phyloP scores from a whole-genome alignment of 2,329 filamentous ascomycete genomes.

The Bipolaris gigantea region DNA sequence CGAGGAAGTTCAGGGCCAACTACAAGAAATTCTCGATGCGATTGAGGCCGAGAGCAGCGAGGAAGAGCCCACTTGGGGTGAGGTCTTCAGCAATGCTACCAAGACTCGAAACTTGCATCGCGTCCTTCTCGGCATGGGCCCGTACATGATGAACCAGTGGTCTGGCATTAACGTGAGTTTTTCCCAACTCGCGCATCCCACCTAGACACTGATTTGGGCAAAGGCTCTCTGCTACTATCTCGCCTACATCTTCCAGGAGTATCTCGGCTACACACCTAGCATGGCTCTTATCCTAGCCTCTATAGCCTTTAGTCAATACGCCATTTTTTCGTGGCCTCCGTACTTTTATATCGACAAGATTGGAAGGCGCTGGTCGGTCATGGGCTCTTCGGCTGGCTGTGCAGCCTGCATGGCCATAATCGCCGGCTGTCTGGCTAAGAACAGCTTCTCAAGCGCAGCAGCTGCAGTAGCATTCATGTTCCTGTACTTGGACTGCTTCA shows the following conservation, averaged over 20 bases:
- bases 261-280: conserved; percentile 36
- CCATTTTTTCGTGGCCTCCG: conserved; percentile 45
- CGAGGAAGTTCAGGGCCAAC: conserved; percentile 39
- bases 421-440: conserved; percentile 32
- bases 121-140: conserved; percentile 45
- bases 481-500: conserved; percentile 27
- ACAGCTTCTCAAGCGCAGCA: conserved; percentile 30
- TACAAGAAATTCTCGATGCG: conserved; percentile 42
- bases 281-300: conserved; percentile 39
- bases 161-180: conserved; percentile 22
- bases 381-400: conserved; percentile 35
- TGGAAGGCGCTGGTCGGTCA: conserved; percentile 43
- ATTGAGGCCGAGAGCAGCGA: conserved; percentile 35
- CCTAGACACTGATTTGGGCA: not conserved
- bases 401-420: conserved; percentile 42
- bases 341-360: conserved; percentile 53
- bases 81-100: conserved; percentile 43
- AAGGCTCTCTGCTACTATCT: conserved; percentile 44
- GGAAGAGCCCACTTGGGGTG: conserved; percentile 40
- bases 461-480: conserved; percentile 48
- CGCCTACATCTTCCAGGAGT: conserved; percentile 43
- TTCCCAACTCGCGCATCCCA: not conserved
- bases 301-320: conserved; percentile 50
- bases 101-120: conserved; percentile 42
- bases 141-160: conserved; percentile 49